These are phyloP conservation scores for Cryptococcus sp. DNA, from an alignment of 1,284 basidiomycete species.

Conservation along the genomic window DNA sequence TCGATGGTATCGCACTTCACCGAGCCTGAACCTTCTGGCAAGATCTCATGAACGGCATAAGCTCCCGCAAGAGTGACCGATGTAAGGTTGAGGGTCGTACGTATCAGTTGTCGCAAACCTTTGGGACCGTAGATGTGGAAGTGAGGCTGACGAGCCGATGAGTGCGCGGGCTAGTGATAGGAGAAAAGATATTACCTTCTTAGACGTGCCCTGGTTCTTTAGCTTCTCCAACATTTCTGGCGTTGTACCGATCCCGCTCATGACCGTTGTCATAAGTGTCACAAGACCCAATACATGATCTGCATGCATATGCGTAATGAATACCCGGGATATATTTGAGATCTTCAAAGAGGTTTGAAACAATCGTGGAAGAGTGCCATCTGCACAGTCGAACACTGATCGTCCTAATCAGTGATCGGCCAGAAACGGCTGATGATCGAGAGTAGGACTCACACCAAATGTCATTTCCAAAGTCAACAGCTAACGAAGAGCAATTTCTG, in stretches of 20 bases:
- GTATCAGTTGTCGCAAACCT: constrained; percentile 73
- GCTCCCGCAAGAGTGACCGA: constrained; percentile 60
- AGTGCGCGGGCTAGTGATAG: not conserved
- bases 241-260: constrained; percentile 51
- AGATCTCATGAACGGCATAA: constrained; percentile 77
- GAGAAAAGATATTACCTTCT: constrained; percentile 21
- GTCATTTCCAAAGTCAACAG: constrained; percentile 45
- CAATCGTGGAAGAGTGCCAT: constrained; percentile 78
- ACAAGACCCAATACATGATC: constrained; percentile 78
- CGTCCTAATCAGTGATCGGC: not conserved
- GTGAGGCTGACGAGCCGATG: constrained; percentile 32
- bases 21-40: constrained; percentile 54
- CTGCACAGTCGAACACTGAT: constrained; percentile 79
- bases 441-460: constrained; percentile 40
- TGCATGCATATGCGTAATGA: constrained; percentile 86
- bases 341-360: constrained; percentile 60
- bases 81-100: constrained; percentile 67
- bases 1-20: constrained; percentile 53
- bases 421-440: not conserved
- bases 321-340: constrained; percentile 64
- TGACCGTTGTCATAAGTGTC: constrained; percentile 63
- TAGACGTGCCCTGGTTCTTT: constrained; percentile 27
- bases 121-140: constrained; percentile 79
- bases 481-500: constrained; percentile 46
- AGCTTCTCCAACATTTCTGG: constrained; percentile 27